Conservation (phyloP, 1,284 basidiomycete species). For the Puccinia horiana region DNA sequence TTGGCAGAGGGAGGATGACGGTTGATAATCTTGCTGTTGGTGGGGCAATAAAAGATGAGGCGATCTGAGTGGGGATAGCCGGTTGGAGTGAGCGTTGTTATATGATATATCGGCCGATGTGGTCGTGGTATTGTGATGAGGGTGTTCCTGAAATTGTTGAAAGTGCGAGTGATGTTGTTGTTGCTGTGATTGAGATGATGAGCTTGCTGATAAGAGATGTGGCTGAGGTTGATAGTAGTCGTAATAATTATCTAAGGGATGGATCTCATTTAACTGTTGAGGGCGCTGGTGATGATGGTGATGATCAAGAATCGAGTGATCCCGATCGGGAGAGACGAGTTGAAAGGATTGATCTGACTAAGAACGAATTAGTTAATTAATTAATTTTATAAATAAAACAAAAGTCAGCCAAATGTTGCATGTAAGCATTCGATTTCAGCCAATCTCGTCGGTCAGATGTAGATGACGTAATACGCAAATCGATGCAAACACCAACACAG, state of each 20-base stretch:
- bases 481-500: background rate
- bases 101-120: background rate
- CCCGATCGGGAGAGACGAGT: background rate
- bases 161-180: background rate
- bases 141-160: background rate
- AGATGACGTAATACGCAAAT: background rate
- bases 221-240: background rate
- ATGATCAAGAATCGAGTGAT: background rate
- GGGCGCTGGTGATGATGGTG: background rate
- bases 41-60: background rate
- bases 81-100: background rate
- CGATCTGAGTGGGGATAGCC: background rate
- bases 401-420: background rate
- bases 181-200: background rate
- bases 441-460: background rate
- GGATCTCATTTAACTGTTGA: background rate
- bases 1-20: background rate
- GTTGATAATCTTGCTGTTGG: background rate
- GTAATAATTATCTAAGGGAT: background rate
- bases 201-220: background rate
- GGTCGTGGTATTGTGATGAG: background rate
- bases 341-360: slow-evolving; percentile 4
- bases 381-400: background rate
- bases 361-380: background rate
- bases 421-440: background rate